phyloP scores from a whole-genome alignment of 768 basidiomycete genomes.

The Tulasnella calospora region DNA sequence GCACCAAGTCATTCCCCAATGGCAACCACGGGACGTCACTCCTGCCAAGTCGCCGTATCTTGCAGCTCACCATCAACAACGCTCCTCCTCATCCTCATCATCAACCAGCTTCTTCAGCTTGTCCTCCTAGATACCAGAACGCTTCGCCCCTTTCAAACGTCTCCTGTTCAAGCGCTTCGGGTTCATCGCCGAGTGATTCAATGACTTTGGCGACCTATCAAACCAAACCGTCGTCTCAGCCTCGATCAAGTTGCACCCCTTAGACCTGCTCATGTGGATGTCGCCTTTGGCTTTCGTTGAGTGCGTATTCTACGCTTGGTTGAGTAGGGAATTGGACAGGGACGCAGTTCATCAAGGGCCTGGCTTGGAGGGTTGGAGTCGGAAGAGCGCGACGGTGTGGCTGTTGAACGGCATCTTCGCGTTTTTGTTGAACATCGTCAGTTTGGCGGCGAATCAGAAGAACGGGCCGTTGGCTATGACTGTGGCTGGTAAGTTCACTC shows the following conservation, averaged over 20 bases:
- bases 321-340: too few relatives aligned
- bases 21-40: background rate
- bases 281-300: conserved; percentile 89
- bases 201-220: conserved; percentile 1
- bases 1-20: too few relatives aligned
- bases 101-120: background rate
- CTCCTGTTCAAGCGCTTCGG: conserved; percentile 37
- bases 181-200: conserved; percentile 17
- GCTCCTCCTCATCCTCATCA: background rate
- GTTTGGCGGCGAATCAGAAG: too few relatives aligned
- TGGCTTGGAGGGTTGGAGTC: too few relatives aligned
- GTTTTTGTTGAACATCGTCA: too few relatives aligned
- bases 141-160: too few relatives aligned
- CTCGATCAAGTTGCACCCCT: conserved; percentile 52
- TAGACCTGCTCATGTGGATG: conserved; percentile 85
- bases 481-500: conserved; percentile 78
- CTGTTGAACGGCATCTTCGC: conserved; percentile 79
- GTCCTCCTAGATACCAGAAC: conserved; percentile 27
- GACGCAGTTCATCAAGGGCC: too few relatives aligned
- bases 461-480: too few relatives aligned
- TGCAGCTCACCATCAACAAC: background rate
- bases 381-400: too few relatives aligned
- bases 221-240: background rate
- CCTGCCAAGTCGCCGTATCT: too few relatives aligned
- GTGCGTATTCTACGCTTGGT: conserved; percentile 69